Evolutionary conservation across 2,329 filamentous ascomycete genomes (phyloP), one percentile per base, ranked within the genome.

Genomic region (Acarospora socialis): DNA sequence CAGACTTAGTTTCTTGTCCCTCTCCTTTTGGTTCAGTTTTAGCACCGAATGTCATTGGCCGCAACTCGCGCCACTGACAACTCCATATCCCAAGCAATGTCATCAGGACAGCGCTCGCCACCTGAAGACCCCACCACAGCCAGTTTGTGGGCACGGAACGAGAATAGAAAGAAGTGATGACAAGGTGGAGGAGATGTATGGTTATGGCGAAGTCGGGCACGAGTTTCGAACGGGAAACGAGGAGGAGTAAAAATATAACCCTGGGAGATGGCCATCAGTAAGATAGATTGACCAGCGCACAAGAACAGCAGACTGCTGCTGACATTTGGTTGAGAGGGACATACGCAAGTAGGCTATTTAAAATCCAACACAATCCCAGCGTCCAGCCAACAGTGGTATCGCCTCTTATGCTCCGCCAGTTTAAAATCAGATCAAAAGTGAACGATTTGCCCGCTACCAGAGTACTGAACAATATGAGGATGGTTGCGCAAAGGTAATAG

Each of bases 151-250:
- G 90, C 17, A 95, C 52, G 7, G 71, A 68, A 47, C 74, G 73
- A 3, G 81, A 77, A 56, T 92, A 93, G 20, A 93, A 53, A 13
- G 75, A 77, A 17, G 81, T 81, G 46, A 82, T 56, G 46, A 90
- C 42, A 32, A 93, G 69, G 53, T 93, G 81, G 24, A 93, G 62
- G 52, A 81, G 70, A 59, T 92, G 83, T 12, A 94, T 70, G 2
- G 87, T 93, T 15, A 94, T 63, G 19, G 83, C 81, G 54, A 95
- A 98, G 58, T 98, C 90, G 44, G 83, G 83, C 30, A 95, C 81
- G 38, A 95, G 78, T 55, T 95, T 95, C 28, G 80, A 90, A 40
- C 90, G 82, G 13, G 78, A 76, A 44, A 98, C 73, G 36, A 95
- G 64, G 33, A 87, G 59, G 30, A 93, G 73, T 36, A 94, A 77